These are phyloP conservation scores for Mesostigma viride DNA, from an alignment of 139 green algal species.

Conservation along the genomic window DNA sequence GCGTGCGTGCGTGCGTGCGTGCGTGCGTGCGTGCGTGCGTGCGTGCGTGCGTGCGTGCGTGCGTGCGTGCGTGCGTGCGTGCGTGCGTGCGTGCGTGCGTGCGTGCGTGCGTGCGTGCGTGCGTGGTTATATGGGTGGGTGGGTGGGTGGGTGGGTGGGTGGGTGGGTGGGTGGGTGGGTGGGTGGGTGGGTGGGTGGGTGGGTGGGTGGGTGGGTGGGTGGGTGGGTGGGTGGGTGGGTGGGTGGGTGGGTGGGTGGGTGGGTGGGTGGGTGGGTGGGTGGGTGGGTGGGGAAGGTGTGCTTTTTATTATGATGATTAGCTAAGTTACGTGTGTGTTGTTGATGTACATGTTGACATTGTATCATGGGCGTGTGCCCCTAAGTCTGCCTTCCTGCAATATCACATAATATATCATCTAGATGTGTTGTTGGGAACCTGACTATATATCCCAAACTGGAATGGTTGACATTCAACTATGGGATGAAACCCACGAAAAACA, in stretches of 20 bases:
- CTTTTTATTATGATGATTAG: too few relatives aligned
- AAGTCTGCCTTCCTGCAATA: too few relatives aligned
- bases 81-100: conserved; percentile 3
- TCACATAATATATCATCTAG: too few relatives aligned
- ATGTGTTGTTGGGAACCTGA: too few relatives aligned
- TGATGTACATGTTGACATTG: too few relatives aligned
- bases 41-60: not conserved
- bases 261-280: conserved; percentile 3
- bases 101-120: not conserved
- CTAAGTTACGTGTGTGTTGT: too few relatives aligned
- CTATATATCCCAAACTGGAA: too few relatives aligned
- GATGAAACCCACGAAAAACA: too few relatives aligned
- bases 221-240: conserved; percentile 2
- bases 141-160: not conserved
- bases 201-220: not conserved
- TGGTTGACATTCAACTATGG: too few relatives aligned
- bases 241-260: conserved; percentile 1
- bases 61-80: conserved; percentile 4
- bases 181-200: not conserved
- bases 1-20: not conserved
- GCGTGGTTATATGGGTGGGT: too few relatives aligned
- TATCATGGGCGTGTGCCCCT: too few relatives aligned
- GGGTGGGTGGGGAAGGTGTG: too few relatives aligned
- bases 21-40: not conserved
- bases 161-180: not conserved